Evolutionary conservation across 2,329 filamentous ascomycete genomes (phyloP).

Genomic region (Rhytidhysteron rufulum): DNA sequence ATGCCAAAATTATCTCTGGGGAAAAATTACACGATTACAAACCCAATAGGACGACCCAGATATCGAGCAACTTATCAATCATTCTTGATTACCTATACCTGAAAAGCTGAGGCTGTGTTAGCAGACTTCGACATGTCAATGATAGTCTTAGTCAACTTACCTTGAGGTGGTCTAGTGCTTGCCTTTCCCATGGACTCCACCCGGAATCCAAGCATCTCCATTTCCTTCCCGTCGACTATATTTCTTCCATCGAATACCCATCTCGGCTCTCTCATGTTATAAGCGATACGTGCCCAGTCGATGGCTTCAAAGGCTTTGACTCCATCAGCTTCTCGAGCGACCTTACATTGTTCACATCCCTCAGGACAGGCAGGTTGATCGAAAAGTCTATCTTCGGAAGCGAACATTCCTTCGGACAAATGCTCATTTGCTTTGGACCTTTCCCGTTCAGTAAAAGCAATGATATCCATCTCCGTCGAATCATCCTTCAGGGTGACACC

Average conservation of each 20-base stretch:
- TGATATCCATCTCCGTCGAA: constrained; percentile 6
- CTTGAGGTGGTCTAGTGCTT: neutral
- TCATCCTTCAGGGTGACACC: constrained; percentile 4
- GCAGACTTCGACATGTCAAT: too few relatives aligned
- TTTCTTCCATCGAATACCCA: constrained; percentile 36
- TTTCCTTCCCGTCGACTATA: constrained; percentile 27
- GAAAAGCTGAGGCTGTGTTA: too few relatives aligned
- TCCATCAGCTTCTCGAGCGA: neutral
- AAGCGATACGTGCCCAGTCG: constrained; percentile 29
- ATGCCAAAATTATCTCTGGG: too few relatives aligned
- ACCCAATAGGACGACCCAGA: too few relatives aligned
- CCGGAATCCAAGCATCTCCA: constrained; percentile 31
- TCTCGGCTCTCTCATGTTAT: constrained; percentile 27
- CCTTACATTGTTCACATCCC: neutral
- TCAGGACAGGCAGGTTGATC: neutral
- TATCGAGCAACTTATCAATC: too few relatives aligned
- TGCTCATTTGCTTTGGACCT: neutral
- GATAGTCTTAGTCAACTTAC: constrained; percentile 1
- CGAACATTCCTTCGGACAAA: neutral
- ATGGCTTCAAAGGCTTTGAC: constrained; percentile 7
- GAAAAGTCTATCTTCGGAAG: neutral
- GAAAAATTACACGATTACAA: too few relatives aligned
- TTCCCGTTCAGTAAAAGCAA: constrained; percentile 3
- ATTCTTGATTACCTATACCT: too few relatives aligned
- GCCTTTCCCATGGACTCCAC: constrained; percentile 12